Evolutionary conservation across 208 protist species (phyloP).

Genomic region (Trypanosoma rangeli): DNA sequence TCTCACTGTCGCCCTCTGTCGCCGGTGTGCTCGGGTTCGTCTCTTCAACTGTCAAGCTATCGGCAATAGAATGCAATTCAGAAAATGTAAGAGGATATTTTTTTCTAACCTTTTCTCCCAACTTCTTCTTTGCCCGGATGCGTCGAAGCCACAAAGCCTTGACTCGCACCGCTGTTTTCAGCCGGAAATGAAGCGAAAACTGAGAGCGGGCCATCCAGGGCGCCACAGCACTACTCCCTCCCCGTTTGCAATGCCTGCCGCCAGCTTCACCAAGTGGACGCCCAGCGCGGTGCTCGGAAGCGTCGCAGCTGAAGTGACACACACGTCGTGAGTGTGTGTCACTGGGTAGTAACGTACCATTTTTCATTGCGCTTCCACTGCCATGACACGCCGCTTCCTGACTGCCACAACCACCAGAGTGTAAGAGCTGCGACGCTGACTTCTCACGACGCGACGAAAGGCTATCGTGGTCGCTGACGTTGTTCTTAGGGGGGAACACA

Average conservation of each 20-base stretch:
- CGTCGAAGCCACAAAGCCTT: not conserved
- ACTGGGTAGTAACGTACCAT: too few relatives aligned
- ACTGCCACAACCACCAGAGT: too few relatives aligned
- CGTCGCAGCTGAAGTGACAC: not conserved
- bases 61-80: not conserved
- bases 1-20: not conserved
- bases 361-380: too few relatives aligned
- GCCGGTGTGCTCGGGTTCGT: not conserved
- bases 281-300: too few relatives aligned
- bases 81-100: not conserved
- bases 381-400: too few relatives aligned
- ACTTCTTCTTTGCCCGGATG: not conserved
- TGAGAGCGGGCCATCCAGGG: not conserved
- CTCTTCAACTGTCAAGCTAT: not conserved
- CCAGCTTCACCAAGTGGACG: not conserved
- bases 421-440: too few relatives aligned
- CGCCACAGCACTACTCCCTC: not conserved
- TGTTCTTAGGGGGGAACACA: too few relatives aligned
- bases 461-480: not conserved
- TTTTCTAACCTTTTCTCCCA: not conserved
- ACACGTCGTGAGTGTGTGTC: too few relatives aligned
- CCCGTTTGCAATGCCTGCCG: not conserved
- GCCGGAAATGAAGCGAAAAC: constrained; percentile 1
- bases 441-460: not conserved
- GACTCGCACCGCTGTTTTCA: not conserved